Conservation (phyloP, 1,139 yeast species). For the Lodderomyces jiufengensis region DNA sequence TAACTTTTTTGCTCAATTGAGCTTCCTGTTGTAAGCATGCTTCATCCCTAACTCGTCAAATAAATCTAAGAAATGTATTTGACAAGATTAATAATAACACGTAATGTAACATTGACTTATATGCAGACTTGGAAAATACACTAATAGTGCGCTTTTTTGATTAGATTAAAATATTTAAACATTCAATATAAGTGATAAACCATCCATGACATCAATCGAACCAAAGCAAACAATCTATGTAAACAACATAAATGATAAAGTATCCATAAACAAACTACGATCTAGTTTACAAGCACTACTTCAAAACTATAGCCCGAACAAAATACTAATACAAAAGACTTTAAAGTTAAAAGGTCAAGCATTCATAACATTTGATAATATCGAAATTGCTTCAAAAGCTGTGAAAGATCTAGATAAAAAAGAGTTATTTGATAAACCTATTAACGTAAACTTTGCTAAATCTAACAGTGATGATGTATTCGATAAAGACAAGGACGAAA, state of each 20-base stretch:
- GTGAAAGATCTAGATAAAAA: conserved; percentile 37
- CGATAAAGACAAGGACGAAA: conserved; percentile 12
- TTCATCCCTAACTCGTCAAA: too few relatives aligned
- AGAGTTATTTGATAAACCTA: conserved; percentile 51
- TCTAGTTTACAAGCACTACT: conserved; percentile 41
- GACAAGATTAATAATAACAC: too few relatives aligned
- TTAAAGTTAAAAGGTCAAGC: conserved; percentile 80
- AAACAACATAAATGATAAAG: conserved; percentile 69
- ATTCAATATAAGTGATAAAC: too few relatives aligned
- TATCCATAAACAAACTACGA: conserved; percentile 51
- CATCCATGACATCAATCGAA: too few relatives aligned
- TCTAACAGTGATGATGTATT: conserved; percentile 43
- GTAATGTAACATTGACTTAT: too few relatives aligned
- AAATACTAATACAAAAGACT: conserved; percentile 58
- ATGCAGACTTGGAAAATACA: too few relatives aligned
- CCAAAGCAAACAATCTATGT: conserved; percentile 49
- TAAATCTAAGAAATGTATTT: too few relatives aligned
- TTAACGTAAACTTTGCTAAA: conserved; percentile 44
- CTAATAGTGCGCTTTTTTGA: too few relatives aligned
- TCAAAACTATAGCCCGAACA: conserved; percentile 44
- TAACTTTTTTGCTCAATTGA: too few relatives aligned
- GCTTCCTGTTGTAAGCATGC: too few relatives aligned
- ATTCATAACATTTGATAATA: conserved; percentile 59
- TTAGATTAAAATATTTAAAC: too few relatives aligned
- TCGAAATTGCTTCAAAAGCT: conserved; percentile 49